These are phyloP conservation scores for Cercis canadensis DNA, from an alignment of 306 rosid genomes.

Conservation along the genomic window DNA sequence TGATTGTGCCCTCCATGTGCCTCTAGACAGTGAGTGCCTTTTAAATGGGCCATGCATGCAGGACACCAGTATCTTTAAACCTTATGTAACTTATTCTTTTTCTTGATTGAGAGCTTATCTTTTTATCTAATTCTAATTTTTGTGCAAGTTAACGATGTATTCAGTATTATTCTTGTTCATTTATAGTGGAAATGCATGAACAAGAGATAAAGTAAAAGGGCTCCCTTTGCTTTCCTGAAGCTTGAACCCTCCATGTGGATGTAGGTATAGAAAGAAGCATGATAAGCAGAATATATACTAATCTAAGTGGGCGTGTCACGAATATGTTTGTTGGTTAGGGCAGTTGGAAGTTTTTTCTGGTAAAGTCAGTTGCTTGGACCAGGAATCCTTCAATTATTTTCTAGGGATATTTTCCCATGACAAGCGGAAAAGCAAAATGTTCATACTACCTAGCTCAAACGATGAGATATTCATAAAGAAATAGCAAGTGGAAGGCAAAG, in stretches of 20 bases:
- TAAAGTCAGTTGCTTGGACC: slow-evolving; percentile 58
- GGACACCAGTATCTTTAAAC: slow-evolving; percentile 11
- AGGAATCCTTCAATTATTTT: slow-evolving; percentile 43
- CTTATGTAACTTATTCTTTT: background rate
- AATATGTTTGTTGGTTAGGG: slow-evolving; percentile 47
- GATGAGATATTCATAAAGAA: slow-evolving; percentile 30
- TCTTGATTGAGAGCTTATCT: background rate
- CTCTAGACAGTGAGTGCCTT: slow-evolving; percentile 13
- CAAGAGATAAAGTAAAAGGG: slow-evolving; percentile 21
- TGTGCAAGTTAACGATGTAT: background rate
- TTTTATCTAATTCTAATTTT: background rate
- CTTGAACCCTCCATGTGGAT: slow-evolving; percentile 39
- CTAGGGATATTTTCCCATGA: slow-evolving; percentile 33
- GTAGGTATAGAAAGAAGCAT: slow-evolving; percentile 30
- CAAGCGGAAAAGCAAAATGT: slow-evolving; percentile 43
- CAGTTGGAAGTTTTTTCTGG: slow-evolving; percentile 81
- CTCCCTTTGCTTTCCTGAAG: slow-evolving; percentile 38
- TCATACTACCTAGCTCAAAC: slow-evolving; percentile 25
- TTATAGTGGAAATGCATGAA: slow-evolving; percentile 44
- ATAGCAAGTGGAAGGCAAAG: slow-evolving; percentile 23
- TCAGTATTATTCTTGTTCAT: background rate
- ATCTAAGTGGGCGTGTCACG: slow-evolving; percentile 28
- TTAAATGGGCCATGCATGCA: slow-evolving; percentile 28
- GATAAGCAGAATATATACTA: slow-evolving; percentile 35
- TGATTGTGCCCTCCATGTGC: slow-evolving; percentile 47